Base-by-base conservation (phyloP, 2,329 filamentous ascomycete genomes). In the Penicillium expansum region DNA sequence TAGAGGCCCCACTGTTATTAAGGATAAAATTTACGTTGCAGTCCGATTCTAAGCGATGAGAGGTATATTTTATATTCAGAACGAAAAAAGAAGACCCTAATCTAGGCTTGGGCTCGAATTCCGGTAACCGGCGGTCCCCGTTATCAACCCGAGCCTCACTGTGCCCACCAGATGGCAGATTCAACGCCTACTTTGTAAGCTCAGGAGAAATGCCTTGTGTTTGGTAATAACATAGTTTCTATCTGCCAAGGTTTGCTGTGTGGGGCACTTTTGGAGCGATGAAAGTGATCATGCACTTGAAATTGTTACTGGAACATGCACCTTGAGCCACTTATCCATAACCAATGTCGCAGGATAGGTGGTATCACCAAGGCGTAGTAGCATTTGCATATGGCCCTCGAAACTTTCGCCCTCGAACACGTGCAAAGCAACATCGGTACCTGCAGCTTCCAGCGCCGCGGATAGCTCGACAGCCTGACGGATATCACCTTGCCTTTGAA, bases 391-490 rank as follows among this genome's bases (percentile, higher is more conserved):
- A 11, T 52, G 16, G 14, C 29, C 49, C 32, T 51, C 48, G 9
- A 51, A 27, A 9, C 27, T 8, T 10, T 42, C 29, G 4, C 48
- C 29, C 18, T 52, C 49, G 5, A 37, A 52, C 9, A 44, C 22
- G 14, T 44, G 30, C 9, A 52, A 9, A 14, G 10, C 39, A 24
- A 27, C 47, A 30, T 48, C 47, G 5, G 37, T 48, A 18, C 41
- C 35, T 52, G n/a, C 41, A 22, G 38, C 35, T 9, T 49, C 32
- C 20, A 56, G 27, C 2, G 43, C 32, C 5, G 14, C 14, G 5
- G 32, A 41, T 13, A 59, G 16, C 27, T 55, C 37, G 5, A 56
- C 48, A 22, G 41, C 47, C 48, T 58, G 33, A 16, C 56, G 42
- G 11, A 58, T 37, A 11, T 55, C 52, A 7, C 51, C 47, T n/a